A percentile compares a stretch with the other conserved stretches of the same genome.
Evolutionary conservation across 495 filamentous ascomycete genomes (phyloP).

Genomic region (Penicillium fimorum): DNA sequence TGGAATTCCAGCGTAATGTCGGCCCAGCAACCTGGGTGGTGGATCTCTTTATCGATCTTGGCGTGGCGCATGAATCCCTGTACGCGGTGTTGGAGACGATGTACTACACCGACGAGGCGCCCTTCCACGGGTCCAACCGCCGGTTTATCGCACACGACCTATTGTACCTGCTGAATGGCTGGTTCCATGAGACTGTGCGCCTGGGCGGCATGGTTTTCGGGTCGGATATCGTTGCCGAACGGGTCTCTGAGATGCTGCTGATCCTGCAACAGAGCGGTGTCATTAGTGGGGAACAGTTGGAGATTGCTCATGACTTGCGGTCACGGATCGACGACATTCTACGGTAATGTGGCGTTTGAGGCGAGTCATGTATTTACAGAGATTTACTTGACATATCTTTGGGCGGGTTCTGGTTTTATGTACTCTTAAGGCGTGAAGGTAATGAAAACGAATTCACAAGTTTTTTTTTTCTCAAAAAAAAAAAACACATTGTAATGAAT

Average conservation of each 20-base stretch:
- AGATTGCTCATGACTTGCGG: conserved; percentile 40
- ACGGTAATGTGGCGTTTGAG: conserved; percentile 27
- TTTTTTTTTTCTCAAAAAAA: neutral
- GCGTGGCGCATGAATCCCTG: conserved; percentile 70
- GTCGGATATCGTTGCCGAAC: conserved; percentile 48
- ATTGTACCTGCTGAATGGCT: conserved; percentile 57
- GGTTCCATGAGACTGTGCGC: conserved; percentile 61
- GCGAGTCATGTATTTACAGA: too few species aligned
- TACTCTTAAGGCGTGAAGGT: too few species aligned
- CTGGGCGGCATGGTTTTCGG: conserved; percentile 53
- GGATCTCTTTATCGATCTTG: conserved; percentile 73
- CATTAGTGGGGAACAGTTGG: conserved; percentile 31
- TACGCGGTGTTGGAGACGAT: conserved; percentile 75
- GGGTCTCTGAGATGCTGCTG: conserved; percentile 46
- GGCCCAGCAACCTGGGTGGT: conserved; percentile 77
- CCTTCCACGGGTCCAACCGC: conserved; percentile 68
- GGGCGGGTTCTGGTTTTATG: too few species aligned
- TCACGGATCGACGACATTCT: conserved; percentile 45
- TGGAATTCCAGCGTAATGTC: conserved; percentile 66
- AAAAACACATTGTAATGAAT: neutral
- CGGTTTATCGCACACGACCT: conserved; percentile 61
- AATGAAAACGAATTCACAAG: too few species aligned
- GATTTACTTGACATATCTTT: neutral
- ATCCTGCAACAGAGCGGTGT: conserved; percentile 42
- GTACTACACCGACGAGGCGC: conserved; percentile 79